Evolutionary conservation across 2,329 filamentous ascomycete genomes (phyloP).

Genomic region (Alternaria viburni): DNA sequence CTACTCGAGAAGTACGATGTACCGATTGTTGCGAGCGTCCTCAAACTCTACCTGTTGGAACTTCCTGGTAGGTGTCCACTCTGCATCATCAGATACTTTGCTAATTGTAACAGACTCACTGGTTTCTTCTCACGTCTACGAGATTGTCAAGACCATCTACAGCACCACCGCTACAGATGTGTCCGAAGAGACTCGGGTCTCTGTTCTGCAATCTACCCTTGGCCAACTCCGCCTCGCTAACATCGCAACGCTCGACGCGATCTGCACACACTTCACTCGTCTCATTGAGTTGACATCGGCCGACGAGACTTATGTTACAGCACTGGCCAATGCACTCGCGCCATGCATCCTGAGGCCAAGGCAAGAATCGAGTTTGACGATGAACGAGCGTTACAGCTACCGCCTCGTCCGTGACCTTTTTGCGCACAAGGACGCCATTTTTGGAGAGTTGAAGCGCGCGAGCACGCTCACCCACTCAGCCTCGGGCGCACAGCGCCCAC

Average conservation of each 20-base stretch:
- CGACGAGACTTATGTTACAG: conserved; percentile 81
- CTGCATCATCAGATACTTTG: neutral
- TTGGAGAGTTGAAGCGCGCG: conserved; percentile 92
- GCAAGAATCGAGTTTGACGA: conserved; percentile 84
- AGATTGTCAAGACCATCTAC: conserved; percentile 98
- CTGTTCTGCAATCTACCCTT: conserved; percentile 93
- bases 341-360: conserved; percentile 89
- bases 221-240: conserved; percentile 94
- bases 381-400: conserved; percentile 94
- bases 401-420: conserved; percentile 92
- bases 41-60: conserved; percentile 95
- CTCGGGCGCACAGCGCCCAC: conserved; percentile 68
- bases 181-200: conserved; percentile 77
- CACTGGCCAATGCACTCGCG: conserved; percentile 76
- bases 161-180: conserved; percentile 73
- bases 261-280: conserved; percentile 97
- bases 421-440: conserved; percentile 91
- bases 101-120: conserved; percentile 75
- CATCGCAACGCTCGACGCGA: conserved; percentile 96
- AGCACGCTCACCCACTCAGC: conserved; percentile 69
- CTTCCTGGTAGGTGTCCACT: conserved; percentile 73
- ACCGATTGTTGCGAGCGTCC: conserved; percentile 86
- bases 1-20: conserved; percentile 88
- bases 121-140: conserved; percentile 96
- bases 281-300: conserved; percentile 96